phyloP scores from a whole-genome alignment of 2,329 filamentous ascomycete genomes.

The Lecanosticta acicola region DNA sequence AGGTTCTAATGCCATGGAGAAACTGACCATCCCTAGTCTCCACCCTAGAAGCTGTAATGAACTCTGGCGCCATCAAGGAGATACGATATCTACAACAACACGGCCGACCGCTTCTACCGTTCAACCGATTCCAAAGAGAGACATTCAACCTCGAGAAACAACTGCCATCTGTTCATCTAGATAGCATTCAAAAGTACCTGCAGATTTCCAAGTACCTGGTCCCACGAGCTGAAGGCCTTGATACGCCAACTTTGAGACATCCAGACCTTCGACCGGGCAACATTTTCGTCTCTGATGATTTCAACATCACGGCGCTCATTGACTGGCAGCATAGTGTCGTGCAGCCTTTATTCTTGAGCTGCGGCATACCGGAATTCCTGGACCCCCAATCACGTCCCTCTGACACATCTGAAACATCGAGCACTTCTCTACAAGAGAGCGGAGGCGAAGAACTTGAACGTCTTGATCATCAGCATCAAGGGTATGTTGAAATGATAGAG shows the following conservation, averaged over 20 bases:
- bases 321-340: constrained; percentile 39
- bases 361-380: constrained; percentile 37
- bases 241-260: constrained; percentile 15
- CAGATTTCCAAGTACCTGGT: constrained; percentile 24
- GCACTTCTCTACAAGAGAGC: constrained; percentile 6
- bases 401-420: constrained; percentile 3
- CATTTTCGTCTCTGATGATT: constrained; percentile 30
- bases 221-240: constrained; percentile 16
- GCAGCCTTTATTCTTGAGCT: constrained; percentile 36
- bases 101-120: constrained; percentile 30
- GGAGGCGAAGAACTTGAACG: constrained; percentile 12
- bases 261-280: constrained; percentile 31
- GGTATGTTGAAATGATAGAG: constrained; percentile 15
- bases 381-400: constrained; percentile 16
- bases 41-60: constrained; percentile 23
- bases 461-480: constrained; percentile 13
- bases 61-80: constrained; percentile 33
- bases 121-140: constrained; percentile 31
- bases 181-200: constrained; percentile 30
- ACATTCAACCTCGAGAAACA: constrained; percentile 31
- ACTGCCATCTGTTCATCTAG: constrained; percentile 25
- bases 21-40: constrained; percentile 24
- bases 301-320: constrained; percentile 30
- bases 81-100: constrained; percentile 27
- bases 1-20: neutral